Evolutionary conservation across 2,329 filamentous ascomycete species (phyloP).

Genomic region (Rutstroemia sp.): DNA sequence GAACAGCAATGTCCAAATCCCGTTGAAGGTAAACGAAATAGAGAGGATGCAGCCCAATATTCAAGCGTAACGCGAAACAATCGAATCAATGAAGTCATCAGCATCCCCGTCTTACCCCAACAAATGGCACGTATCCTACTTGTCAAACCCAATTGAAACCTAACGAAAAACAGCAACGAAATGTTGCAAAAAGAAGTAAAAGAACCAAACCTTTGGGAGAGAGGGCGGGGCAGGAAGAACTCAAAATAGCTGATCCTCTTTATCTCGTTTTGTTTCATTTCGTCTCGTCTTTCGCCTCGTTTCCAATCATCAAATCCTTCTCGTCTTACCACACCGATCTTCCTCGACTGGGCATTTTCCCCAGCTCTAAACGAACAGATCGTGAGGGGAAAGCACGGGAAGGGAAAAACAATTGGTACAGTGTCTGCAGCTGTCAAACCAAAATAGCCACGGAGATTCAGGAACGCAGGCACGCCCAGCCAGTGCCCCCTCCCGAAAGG

Average conservation of each 20-base stretch:
- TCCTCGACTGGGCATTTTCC: not conserved
- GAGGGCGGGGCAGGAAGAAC: not conserved
- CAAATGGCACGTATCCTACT: no score
- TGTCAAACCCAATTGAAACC: not conserved
- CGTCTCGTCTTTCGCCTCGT: not conserved
- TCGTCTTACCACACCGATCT: not conserved
- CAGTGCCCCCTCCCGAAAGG: not conserved
- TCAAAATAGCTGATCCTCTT: not conserved
- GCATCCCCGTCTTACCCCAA: not conserved
- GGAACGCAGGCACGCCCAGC: constrained; percentile 3
- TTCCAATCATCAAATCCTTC: constrained; percentile 7
- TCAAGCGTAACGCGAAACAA: not conserved
- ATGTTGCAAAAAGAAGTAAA: not conserved
- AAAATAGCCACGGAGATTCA: constrained; percentile 8
- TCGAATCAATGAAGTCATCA: not conserved
- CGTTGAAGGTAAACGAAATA: no score
- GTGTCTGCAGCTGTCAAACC: not conserved
- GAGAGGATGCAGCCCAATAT: not conserved
- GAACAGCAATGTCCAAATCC: no score
- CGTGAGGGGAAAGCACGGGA: not conserved
- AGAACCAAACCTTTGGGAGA: not conserved
- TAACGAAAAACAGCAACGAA: not conserved
- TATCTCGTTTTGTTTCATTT: not conserved
- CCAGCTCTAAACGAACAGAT: not conserved
- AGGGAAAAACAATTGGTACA: not conserved